Base-by-base conservation (phyloP, 2,329 filamentous ascomycete genomes). In the Beauveria rudraprayagi region DNA sequence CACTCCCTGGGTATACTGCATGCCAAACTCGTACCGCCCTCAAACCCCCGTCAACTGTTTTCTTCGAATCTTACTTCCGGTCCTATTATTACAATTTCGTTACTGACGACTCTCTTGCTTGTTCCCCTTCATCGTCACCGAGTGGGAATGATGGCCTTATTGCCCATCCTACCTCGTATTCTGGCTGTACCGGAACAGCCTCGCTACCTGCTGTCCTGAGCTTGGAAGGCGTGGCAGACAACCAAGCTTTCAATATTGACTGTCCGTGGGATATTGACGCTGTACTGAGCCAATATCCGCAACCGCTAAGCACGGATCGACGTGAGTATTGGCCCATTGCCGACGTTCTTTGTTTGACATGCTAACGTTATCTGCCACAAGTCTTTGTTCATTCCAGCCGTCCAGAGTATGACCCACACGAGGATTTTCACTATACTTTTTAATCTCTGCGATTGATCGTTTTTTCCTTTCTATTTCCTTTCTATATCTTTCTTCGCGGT, bases 251-350 rank as follows among this genome's bases (percentile, higher is more conserved):
- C 40, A 66, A 68, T 53, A 66, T 69, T 46, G 61, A 66, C 26
- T 66, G 56, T 40, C 65, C 66, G 19, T 67, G 64, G 63, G 66
- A 68, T 9, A 26, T 67, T 8, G 64, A 69, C 28, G 61, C 59
- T 14, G 62, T 68, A 9, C 48, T 67, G 43, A 65, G 66, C 11
- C 43, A 66, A 48, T 61, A 51, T n/a, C 50, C 37, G 17, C 58
- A 48, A 4, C 10, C 41, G 34, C 17, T n/a, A 37, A 37, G 6
- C n/a, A 9, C 28, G 5, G 51, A 50, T 24, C 58, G n/a, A 61
- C 8, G 58, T 61, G 41, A 28, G 51, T 44, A 16, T 26, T 17
- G n/a, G 16, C 26, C 40, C 19, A 10, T 19, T 17, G 3, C 9
- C 14, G 3, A 48, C 8, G 5, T 8, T 11, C 19, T 19, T 6